Percentiles rank a stretch among this genome's conserved stretches.
Evolutionary conservation across 2,329 filamentous ascomycete species (phyloP).

Genomic region (Aspergillus udagawae): DNA sequence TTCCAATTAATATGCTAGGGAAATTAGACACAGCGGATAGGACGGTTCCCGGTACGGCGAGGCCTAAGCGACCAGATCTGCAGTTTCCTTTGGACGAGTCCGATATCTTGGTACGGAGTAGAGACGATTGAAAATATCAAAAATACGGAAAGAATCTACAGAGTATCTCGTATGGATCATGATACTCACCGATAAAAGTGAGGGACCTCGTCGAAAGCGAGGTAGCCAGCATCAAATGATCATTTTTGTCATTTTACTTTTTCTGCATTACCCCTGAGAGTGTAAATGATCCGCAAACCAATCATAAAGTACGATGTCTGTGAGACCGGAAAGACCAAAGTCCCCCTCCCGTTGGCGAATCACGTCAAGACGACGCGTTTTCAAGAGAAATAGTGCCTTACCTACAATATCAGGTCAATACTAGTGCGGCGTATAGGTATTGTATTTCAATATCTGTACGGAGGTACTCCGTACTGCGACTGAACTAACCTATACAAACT

Average conservation of each 20-base stretch:
- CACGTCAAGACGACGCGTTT: background rate
- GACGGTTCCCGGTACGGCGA: background rate
- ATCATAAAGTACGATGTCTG: background rate
- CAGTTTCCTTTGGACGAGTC: background rate
- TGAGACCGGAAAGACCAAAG: background rate
- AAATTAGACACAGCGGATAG: background rate
- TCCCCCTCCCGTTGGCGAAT: background rate
- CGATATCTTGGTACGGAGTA: background rate
- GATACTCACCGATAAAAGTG: background rate
- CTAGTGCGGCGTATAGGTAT: background rate
- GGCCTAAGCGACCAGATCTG: background rate
- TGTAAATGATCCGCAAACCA: background rate
- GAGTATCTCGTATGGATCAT: too few relatives aligned
- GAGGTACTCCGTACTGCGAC: too few relatives aligned
- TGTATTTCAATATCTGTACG: background rate
- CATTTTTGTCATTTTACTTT: background rate
- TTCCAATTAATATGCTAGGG: background rate
- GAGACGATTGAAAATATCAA: background rate
- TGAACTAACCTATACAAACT: too few relatives aligned
- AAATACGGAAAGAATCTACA: background rate
- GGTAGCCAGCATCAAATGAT: background rate
- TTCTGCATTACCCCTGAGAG: background rate
- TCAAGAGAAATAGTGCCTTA: background rate
- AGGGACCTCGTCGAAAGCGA: too few relatives aligned
- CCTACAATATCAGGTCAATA: background rate